Evolutionary conservation across 352 stramenopile genomes (phyloP).

Genomic region (Globisporangium middletonii): DNA sequence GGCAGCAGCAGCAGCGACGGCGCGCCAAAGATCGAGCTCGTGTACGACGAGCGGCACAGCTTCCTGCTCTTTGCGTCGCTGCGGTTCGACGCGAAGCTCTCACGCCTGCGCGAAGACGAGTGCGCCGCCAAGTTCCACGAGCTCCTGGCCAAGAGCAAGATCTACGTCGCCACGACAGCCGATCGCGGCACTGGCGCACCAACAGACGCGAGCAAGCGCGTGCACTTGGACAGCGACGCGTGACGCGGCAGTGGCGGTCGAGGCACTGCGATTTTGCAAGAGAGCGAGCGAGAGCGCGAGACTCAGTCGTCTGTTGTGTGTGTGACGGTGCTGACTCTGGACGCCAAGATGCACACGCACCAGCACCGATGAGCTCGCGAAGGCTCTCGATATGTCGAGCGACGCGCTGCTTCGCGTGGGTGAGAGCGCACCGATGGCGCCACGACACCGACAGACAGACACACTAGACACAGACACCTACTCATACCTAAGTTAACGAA

Average conservation of each 20-base stretch:
- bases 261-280: too few relatives aligned
- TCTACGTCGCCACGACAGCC: background rate
- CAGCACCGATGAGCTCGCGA: too few relatives aligned
- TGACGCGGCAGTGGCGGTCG: background rate
- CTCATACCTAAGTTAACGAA: too few relatives aligned
- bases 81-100: conserved; percentile 39
- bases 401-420: too few relatives aligned
- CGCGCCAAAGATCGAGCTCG: conserved; percentile 74
- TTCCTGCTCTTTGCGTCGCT: conserved; percentile 58
- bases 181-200: background rate
- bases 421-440: too few relatives aligned
- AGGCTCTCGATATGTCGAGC: too few relatives aligned
- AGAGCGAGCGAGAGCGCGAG: too few relatives aligned
- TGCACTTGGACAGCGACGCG: background rate
- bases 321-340: too few relatives aligned
- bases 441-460: too few relatives aligned
- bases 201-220: background rate
- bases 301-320: too few relatives aligned
- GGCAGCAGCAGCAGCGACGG: conserved; percentile 31
- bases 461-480: too few relatives aligned
- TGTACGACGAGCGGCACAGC: conserved; percentile 51
- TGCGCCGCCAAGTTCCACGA: conserved; percentile 38
- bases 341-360: too few relatives aligned
- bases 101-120: conserved; percentile 33
- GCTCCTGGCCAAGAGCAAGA: conserved; percentile 23